Percentiles rank a stretch among this genome's conserved stretches.
These are phyloP conservation scores for Rosa persica DNA, from an alignment of 306 rosid species.

Conservation along the genomic window DNA sequence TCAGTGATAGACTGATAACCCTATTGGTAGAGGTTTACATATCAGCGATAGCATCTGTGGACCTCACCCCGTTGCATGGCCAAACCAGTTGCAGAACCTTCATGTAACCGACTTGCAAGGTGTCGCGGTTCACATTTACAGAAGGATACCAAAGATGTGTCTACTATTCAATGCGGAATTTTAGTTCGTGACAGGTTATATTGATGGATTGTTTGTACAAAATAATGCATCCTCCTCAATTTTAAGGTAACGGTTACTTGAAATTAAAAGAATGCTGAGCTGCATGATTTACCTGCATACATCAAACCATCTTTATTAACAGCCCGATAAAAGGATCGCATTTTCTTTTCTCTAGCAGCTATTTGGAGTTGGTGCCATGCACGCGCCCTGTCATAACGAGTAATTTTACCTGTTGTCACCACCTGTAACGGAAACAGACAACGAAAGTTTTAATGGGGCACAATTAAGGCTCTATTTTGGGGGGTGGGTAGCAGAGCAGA, in stretches of 20 bases:
- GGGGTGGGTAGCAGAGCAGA: background rate
- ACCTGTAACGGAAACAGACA: conserved; percentile 52
- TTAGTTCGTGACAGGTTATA: background rate
- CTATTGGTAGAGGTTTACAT: background rate
- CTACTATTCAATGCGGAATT: background rate
- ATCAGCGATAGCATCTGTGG: background rate
- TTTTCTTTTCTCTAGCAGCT: conserved; percentile 69
- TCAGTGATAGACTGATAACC: background rate
- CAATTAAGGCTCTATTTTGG: conserved; percentile 7
- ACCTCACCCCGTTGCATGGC: background rate
- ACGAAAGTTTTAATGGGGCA: conserved; percentile 22
- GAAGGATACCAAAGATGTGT: background rate
- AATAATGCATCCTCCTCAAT: background rate
- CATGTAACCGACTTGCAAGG: background rate
- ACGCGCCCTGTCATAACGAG: conserved; percentile 56
- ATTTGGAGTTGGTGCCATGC: conserved; percentile 79
- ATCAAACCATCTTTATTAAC: conserved; percentile 66
- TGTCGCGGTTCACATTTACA: background rate
- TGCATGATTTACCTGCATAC: conserved; percentile 79
- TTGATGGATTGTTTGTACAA: background rate
- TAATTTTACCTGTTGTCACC: conserved; percentile 63
- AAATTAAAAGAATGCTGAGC: conserved; percentile 14
- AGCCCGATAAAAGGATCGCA: conserved; percentile 80
- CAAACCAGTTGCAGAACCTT: background rate
- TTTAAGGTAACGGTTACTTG: background rate